Base-by-base conservation (phyloP, 352 stramenopile species). In the Phytophthora colocasiae region DNA sequence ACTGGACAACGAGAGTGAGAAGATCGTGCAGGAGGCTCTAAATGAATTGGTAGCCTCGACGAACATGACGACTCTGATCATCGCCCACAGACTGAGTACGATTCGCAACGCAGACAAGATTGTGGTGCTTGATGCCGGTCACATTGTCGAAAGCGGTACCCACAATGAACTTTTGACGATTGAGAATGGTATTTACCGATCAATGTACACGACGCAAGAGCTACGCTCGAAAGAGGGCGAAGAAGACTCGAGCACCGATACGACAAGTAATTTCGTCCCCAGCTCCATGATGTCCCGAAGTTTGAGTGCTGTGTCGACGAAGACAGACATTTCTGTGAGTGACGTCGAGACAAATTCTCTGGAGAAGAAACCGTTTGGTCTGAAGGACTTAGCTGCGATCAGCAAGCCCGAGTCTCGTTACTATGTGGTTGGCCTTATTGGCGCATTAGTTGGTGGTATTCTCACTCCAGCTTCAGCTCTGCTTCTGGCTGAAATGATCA, bases 171-270 rank as follows among this genome's bases (percentile, higher is more conserved):
- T 85, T n/a, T 22, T 85, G 48, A 7, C 44, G 41, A 83, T 94
- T 7, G 77, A 97, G 44, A 73, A 85, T 15, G 74, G 70, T 22
- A 51, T 79, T 2, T 97, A 97, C 69, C 80, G 95, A 34, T 97
- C 81, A 17, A 74, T 89, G 57, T 87, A 96, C 52, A 86, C 78
- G 38, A 90, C 97, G 46, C 72, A 83, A 29, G 43, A 64, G 24
- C 7, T 66, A 1, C 47, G 58, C 4, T 50, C 40, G 0, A 31
- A 60, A 22, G 40, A 50, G 14, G 58, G 60, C 2, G 9, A 55
- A 6, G 14, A 54, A 29, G 49, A 34, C 31, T 9, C 58, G 10
- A 29, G 15, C 14, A 15, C 17, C 4, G 34, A 45, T 12, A 27
- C 38, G 1, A 40, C 40, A 19, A 52, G 38, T 6, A 12, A 38